These are phyloP conservation scores for Candida morakotiae DNA, from an alignment of 805 yeast species.

Conservation along the genomic window DNA sequence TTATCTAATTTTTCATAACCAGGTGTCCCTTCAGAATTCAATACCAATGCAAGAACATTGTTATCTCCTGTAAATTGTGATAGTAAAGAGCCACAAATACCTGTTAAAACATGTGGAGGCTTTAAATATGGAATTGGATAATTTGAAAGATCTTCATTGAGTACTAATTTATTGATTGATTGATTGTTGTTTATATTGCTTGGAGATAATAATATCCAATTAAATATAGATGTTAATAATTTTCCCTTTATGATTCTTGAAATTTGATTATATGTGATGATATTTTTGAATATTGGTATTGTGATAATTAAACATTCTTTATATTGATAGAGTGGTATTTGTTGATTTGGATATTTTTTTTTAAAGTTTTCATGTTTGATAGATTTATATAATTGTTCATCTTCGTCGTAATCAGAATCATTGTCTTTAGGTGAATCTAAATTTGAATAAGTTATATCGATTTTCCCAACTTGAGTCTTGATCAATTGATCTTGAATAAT, in stretches of 20 bases:
- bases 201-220: slow-evolving; percentile 35
- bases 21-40: slow-evolving; percentile 60
- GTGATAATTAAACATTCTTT: slow-evolving; percentile 14
- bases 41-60: slow-evolving; percentile 19
- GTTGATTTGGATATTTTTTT: slow-evolving; percentile 17
- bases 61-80: slow-evolving; percentile 17
- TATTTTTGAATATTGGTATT: slow-evolving; percentile 35
- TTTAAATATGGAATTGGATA: slow-evolving; percentile 26
- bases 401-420: slow-evolving; percentile 21
- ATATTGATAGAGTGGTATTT: slow-evolving; percentile 20
- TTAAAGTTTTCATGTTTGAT: slow-evolving; percentile 16
- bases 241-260: slow-evolving; percentile 18
- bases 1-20: slow-evolving; percentile 53
- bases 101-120: slow-evolving; percentile 64
- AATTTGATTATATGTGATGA: slow-evolving; percentile 27
- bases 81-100: slow-evolving; percentile 46
- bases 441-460: slow-evolving; percentile 9
- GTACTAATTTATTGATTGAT: slow-evolving; percentile 20
- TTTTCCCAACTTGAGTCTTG: slow-evolving; percentile 1
- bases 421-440: slow-evolving; percentile 6
- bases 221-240: neutral
- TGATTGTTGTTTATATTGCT: slow-evolving; percentile 29
- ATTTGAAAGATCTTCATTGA: neutral
- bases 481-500: slow-evolving; percentile 4
- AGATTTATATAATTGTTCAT: slow-evolving; percentile 45